These are phyloP conservation scores for Mycena haematopus DNA, from an alignment of 768 basidiomycete species.

Conservation along the genomic window DNA sequence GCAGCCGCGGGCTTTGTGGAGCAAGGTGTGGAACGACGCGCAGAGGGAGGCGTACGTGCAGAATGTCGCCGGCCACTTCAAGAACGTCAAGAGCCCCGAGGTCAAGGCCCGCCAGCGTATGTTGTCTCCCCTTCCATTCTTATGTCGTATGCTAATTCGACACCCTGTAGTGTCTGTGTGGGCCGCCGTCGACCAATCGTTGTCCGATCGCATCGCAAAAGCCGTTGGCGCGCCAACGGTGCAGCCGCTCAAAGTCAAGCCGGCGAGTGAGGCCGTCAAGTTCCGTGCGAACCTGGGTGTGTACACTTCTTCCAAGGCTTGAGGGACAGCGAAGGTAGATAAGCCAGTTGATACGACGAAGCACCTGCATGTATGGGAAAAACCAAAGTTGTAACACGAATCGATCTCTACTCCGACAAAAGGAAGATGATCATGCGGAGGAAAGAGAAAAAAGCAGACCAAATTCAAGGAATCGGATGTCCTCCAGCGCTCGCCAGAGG, in stretches of 20 bases:
- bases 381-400: constrained; percentile 6
- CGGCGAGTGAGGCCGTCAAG: constrained; percentile 61
- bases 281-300: constrained; percentile 54
- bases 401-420: too few species aligned
- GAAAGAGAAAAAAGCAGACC: too few species aligned
- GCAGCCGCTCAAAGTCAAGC: constrained; percentile 64
- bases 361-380: constrained; percentile 7
- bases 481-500: too few species aligned
- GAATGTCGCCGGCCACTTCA: constrained; percentile 72
- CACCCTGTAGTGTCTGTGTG: constrained; percentile 68
- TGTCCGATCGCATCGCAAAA: constrained; percentile 81
- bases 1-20: constrained; percentile 77
- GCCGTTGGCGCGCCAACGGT: constrained; percentile 67
- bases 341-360: too few species aligned
- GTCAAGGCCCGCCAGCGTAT: constrained; percentile 72
- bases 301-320: constrained; percentile 9
- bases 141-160: background rate
- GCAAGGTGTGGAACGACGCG: constrained; percentile 68
- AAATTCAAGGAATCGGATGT: too few species aligned
- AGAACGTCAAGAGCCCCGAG: constrained; percentile 61
- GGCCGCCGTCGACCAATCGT: constrained; percentile 76
- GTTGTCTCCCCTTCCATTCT: constrained; percentile 35
- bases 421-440: too few species aligned
- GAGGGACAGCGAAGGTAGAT: background rate
- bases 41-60: constrained; percentile 65